Evolutionary conservation across 1,139 yeast genomes (phyloP).

Genomic region (Zygosaccharomyces pseudobailii): DNA sequence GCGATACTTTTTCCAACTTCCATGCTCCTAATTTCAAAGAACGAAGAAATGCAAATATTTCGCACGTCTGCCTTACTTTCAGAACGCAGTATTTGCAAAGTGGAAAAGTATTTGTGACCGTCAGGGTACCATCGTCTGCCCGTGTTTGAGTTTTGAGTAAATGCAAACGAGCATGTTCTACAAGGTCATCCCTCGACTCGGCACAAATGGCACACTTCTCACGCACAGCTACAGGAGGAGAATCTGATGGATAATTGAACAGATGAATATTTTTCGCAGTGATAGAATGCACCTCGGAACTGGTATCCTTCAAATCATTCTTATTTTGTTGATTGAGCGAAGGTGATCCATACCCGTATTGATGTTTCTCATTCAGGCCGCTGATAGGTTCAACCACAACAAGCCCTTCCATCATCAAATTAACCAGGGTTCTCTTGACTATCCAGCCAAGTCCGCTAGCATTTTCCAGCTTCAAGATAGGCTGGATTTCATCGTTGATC

Average conservation of each 20-base stretch:
- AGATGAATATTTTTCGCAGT: slow-evolving; percentile 29
- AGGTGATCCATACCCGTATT: slow-evolving; percentile 24
- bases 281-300: background rate
- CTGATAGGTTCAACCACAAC: slow-evolving; percentile 84
- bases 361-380: slow-evolving; percentile 69
- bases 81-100: slow-evolving; percentile 79
- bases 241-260: slow-evolving; percentile 40
- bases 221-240: slow-evolving; percentile 68
- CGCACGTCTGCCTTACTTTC: slow-evolving; percentile 74
- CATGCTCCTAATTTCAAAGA: slow-evolving; percentile 52
- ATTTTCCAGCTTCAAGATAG: slow-evolving; percentile 53
- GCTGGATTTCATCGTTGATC: slow-evolving; percentile 76
- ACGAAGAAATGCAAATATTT: slow-evolving; percentile 68
- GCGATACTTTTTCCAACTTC: slow-evolving; percentile 41
- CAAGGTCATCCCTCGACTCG: slow-evolving; percentile 60
- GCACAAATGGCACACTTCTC: slow-evolving; percentile 82
- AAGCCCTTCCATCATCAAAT: slow-evolving; percentile 69
- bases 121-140: slow-evolving; percentile 29
- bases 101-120: slow-evolving; percentile 49
- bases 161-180: slow-evolving; percentile 76
- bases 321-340: slow-evolving; percentile 4
- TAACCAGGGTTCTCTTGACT: slow-evolving; percentile 54
- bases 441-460: slow-evolving; percentile 62
- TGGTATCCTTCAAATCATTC: background rate
- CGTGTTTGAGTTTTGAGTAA: slow-evolving; percentile 44